Conservation (phyloP, 768 basidiomycete genomes). For the Dioszegia aurantiaca region DNA sequence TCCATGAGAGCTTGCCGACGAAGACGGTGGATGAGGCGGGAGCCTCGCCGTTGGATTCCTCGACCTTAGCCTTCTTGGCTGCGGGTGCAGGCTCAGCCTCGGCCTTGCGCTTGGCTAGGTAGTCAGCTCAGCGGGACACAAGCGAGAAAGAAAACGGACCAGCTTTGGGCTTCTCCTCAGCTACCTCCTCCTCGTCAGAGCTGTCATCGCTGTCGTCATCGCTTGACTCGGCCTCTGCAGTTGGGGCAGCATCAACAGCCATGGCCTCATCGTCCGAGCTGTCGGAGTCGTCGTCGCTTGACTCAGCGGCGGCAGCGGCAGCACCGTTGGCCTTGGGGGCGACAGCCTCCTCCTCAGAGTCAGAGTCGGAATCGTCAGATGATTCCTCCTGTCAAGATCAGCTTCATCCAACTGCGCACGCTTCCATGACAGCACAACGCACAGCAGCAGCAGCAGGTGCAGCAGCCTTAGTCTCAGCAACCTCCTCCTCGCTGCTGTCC, state of each 20-base stretch:
- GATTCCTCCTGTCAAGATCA: not conserved
- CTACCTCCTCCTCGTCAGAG: constrained; percentile 31
- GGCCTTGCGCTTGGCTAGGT: constrained; percentile 16
- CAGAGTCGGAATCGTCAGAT: constrained; percentile 47
- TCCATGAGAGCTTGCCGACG: constrained; percentile 92
- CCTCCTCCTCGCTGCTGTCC: constrained; percentile 26
- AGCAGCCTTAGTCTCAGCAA: constrained; percentile 38
- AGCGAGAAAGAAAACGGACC: not conserved
- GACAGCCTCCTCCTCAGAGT: constrained; percentile 51
- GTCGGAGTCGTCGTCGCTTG: constrained; percentile 22
- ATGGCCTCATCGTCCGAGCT: constrained; percentile 20
- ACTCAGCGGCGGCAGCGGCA: constrained; percentile 34
- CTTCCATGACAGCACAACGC: constrained; percentile 22
- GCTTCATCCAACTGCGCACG: not conserved
- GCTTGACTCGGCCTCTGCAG: constrained; percentile 19
- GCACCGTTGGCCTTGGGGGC: constrained; percentile 23
- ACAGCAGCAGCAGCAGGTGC: constrained; percentile 35
- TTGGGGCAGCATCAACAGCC: constrained; percentile 17
- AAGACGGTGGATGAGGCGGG: constrained; percentile 71
- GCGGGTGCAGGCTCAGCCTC: constrained; percentile 9
- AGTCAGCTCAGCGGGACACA: not conserved
- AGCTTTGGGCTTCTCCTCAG: constrained; percentile 11
- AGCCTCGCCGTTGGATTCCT: constrained; percentile 48
- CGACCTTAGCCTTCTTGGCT: constrained; percentile 19
- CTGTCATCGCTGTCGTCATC: constrained; percentile 15